Evolutionary conservation across 2,329 filamentous ascomycete species (phyloP).

Genomic region (Fusarium verticillioides): DNA sequence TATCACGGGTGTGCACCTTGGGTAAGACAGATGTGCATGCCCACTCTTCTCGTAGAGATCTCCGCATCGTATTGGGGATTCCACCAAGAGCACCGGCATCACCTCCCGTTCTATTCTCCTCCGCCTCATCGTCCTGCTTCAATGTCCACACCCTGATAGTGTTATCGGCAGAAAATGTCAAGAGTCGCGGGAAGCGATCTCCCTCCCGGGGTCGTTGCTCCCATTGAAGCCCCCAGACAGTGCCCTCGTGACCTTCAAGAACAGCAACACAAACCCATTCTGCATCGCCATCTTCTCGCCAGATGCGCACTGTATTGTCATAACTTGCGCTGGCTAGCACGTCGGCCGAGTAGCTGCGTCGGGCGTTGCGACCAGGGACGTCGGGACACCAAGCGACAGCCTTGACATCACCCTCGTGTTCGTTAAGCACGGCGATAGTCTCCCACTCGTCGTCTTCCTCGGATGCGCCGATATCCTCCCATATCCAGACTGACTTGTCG

Average conservation of each 20-base stretch:
- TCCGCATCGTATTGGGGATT: slow-evolving; percentile 91
- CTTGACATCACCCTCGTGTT: slow-evolving; percentile 96
- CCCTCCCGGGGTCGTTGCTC: slow-evolving; percentile 59
- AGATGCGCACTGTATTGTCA: slow-evolving; percentile 89
- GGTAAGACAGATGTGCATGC: slow-evolving; percentile 80
- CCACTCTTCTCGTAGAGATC: slow-evolving; percentile 84
- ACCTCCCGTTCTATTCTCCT: slow-evolving; percentile 40
- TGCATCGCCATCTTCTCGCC: slow-evolving; percentile 86
- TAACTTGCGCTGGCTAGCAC: slow-evolving; percentile 92
- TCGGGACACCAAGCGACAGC: slow-evolving; percentile 91
- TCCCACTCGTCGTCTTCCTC: slow-evolving; percentile 95
- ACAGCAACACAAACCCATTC: slow-evolving; percentile 93
- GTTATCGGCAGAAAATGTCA: slow-evolving; percentile 87
- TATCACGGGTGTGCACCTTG: slow-evolving; percentile 77
- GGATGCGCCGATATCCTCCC: slow-evolving; percentile 83
- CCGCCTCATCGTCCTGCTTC: slow-evolving; percentile 60
- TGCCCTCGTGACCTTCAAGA: slow-evolving; percentile 82
- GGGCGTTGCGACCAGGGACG: slow-evolving; percentile 59
- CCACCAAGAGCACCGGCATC: slow-evolving; percentile 61
- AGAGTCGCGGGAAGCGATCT: slow-evolving; percentile 68
- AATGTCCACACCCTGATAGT: slow-evolving; percentile 84
- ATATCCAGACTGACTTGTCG: slow-evolving; percentile 97
- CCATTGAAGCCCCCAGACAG: slow-evolving; percentile 90
- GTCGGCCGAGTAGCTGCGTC: slow-evolving; percentile 68
- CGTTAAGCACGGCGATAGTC: slow-evolving; percentile 92